Conservation (phyloP, 2,329 filamentous ascomycete species). For the Trichoderma koningii region DNA sequence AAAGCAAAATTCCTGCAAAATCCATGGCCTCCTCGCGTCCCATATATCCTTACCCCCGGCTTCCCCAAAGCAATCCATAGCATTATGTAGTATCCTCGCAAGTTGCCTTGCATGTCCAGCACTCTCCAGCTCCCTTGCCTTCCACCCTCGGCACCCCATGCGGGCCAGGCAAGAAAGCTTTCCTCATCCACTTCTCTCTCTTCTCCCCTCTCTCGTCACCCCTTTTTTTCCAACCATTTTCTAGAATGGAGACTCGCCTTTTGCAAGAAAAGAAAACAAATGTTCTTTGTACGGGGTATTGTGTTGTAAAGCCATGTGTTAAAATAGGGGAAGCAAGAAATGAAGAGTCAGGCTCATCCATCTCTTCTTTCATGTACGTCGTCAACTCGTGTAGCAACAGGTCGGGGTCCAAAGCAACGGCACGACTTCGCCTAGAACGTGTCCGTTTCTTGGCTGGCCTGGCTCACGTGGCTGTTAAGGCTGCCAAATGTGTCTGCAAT, state of each 20-base stretch:
- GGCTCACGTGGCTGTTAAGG: conserved; percentile 39
- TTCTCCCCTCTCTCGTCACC: background rate
- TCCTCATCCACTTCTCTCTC: background rate
- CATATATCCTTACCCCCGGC: conserved; percentile 20
- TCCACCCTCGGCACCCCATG: background rate
- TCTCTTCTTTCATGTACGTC: conserved; percentile 1
- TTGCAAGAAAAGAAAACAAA: background rate
- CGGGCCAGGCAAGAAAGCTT: background rate
- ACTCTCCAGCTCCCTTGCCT: background rate
- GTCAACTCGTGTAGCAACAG: background rate
- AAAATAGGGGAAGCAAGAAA: background rate
- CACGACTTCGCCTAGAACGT: conserved; percentile 38
- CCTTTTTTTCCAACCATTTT: conserved; percentile 5
- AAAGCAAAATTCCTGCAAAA: conserved; percentile 13
- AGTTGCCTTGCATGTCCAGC: conserved; percentile 18
- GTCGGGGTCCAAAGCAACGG: conserved; percentile 18
- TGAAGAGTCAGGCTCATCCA: background rate
- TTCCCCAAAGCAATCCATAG: conserved; percentile 17
- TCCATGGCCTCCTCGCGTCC: conserved; percentile 14
- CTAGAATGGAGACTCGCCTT: background rate
- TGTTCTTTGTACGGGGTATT: background rate
- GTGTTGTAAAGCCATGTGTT: too few relatives aligned
- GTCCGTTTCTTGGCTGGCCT: conserved; percentile 38
- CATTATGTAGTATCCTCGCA: conserved; percentile 23
- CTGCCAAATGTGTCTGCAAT: conserved; percentile 42